phyloP scores from a whole-genome alignment of 164 flowering plant genomes.

The Tetracentron sinense region DNA sequence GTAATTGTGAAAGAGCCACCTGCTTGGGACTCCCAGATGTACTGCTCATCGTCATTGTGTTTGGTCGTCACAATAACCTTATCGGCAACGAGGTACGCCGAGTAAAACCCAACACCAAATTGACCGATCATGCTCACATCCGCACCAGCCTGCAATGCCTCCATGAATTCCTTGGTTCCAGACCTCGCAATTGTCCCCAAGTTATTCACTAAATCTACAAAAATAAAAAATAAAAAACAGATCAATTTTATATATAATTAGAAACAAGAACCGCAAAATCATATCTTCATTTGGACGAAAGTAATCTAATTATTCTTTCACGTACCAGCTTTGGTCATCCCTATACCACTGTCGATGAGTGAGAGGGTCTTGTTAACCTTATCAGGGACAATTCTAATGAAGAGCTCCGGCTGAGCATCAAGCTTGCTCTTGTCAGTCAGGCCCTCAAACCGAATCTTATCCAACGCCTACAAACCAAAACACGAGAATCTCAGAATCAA shows the following conservation, averaged over 20 bases:
- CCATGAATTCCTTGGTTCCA: conserved; percentile 64
- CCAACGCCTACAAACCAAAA: conserved; percentile 35
- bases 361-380: conserved; percentile 39
- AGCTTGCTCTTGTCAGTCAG: conserved; percentile 44
- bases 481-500: background rate
- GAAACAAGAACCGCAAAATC: too few species aligned
- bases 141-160: conserved; percentile 51
- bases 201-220: conserved; percentile 52
- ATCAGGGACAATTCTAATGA: conserved; percentile 40
- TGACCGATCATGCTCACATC: conserved; percentile 69
- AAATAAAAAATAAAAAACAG: background rate
- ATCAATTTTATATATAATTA: too few species aligned
- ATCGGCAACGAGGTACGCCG: conserved; percentile 55
- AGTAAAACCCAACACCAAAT: conserved; percentile 52
- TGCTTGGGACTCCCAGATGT: conserved; percentile 56
- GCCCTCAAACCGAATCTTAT: conserved; percentile 45
- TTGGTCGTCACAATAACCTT: conserved; percentile 54
- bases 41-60: conserved; percentile 64
- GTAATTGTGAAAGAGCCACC: conserved; percentile 54
- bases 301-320: too few species aligned
- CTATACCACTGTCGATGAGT: conserved; percentile 35
- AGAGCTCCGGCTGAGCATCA: conserved; percentile 43
- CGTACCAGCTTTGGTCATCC: conserved; percentile 32
- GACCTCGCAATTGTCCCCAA: conserved; percentile 64
- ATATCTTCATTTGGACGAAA: too few species aligned